Conservation (phyloP, 768 basidiomycete genomes). For the Termitomyces sp. region DNA sequence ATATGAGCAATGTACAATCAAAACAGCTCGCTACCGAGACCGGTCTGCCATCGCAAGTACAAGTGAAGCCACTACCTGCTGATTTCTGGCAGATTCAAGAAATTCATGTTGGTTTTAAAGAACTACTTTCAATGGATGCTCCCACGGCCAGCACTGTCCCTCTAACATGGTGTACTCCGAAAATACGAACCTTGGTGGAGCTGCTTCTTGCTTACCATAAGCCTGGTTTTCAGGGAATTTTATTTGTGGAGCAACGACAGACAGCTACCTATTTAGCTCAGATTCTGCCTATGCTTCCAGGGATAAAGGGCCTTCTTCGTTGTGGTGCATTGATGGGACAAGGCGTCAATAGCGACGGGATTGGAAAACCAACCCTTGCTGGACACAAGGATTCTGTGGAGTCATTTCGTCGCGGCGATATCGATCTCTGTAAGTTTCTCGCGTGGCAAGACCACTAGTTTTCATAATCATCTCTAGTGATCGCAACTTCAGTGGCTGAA, state of each 20-base stretch:
- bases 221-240: conserved; percentile 67
- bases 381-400: conserved; percentile 57
- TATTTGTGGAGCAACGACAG: conserved; percentile 86
- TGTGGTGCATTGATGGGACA: conserved; percentile 72
- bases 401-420: conserved; percentile 56
- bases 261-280: conserved; percentile 66
- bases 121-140: conserved; percentile 36
- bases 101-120: conserved; percentile 41
- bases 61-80: conserved; percentile 24
- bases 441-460: background rate
- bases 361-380: conserved; percentile 33
- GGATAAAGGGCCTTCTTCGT: conserved; percentile 49
- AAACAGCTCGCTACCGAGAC: conserved; percentile 16
- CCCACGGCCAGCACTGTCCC: conserved; percentile 26
- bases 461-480: conserved; percentile 35
- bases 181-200: conserved; percentile 58
- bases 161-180: conserved; percentile 67
- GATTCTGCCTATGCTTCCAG: conserved; percentile 56
- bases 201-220: conserved; percentile 52
- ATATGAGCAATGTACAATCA: conserved; percentile 9
- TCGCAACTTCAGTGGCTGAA: conserved; percentile 86
- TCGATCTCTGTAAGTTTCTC: conserved; percentile 57
- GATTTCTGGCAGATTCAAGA: conserved; percentile 30
- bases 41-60: conserved; percentile 12
- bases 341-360: conserved; percentile 40